Conservation (phyloP, 305 asterid species). For the Salvia sclarea region DNA sequence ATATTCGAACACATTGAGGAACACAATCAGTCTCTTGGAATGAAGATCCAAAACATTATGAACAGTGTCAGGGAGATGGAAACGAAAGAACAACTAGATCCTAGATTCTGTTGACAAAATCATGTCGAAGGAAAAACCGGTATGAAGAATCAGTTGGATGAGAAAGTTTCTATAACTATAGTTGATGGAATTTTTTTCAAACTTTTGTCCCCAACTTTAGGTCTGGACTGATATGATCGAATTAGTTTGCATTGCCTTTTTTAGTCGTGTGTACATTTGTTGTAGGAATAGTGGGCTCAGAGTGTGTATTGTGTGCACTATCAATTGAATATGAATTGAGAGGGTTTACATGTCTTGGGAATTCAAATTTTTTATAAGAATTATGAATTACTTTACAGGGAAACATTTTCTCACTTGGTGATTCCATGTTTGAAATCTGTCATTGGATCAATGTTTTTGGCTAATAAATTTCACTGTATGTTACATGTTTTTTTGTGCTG, state of each 20-base stretch:
- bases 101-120: conserved; percentile 39
- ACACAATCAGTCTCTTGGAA: conserved; percentile 74
- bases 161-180: conserved; percentile 28
- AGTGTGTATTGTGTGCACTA: conserved; percentile 32
- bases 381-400: conserved; percentile 15
- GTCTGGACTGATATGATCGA: conserved; percentile 31
- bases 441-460: not conserved
- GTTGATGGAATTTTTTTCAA: conserved; percentile 27
- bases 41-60: conserved; percentile 75
- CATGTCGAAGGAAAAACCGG: conserved; percentile 13
- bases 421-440: not conserved
- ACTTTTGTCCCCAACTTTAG: conserved; percentile 30
- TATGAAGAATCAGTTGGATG: conserved; percentile 28
- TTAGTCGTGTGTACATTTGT: conserved; percentile 41
- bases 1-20: conserved; percentile 88
- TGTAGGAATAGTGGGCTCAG: conserved; percentile 42
- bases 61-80: conserved; percentile 79
- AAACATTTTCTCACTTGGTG: not conserved
- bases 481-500: too few species aligned
- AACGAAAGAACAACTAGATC: conserved; percentile 53
- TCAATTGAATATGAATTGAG: conserved; percentile 30
- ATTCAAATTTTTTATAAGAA: conserved; percentile 24
- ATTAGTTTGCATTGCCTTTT: conserved; percentile 31
- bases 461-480: too few species aligned
- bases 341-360: conserved; percentile 27